These are phyloP conservation scores for Castanea sativa DNA, from an alignment of 306 rosid genomes.

Conservation along the genomic window DNA sequence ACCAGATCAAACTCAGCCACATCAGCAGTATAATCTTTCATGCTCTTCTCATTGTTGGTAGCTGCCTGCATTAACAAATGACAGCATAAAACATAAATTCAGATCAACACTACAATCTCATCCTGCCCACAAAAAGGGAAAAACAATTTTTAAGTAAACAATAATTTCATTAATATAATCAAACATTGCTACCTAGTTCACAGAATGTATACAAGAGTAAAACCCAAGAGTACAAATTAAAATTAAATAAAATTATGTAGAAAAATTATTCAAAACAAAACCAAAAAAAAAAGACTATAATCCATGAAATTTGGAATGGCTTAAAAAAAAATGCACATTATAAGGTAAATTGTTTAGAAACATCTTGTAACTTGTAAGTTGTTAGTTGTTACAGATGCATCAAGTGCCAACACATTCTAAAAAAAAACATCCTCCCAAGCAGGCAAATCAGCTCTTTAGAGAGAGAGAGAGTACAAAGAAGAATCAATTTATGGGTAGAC, in stretches of 20 bases:
- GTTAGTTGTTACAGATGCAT: not conserved
- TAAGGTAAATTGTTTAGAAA: not conserved
- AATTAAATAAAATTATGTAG: too few species aligned
- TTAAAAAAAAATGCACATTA: not conserved
- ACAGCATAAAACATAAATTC: constrained; percentile 23
- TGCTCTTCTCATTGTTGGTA: constrained; percentile 47
- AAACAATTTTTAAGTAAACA: too few species aligned
- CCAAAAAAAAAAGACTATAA: not conserved
- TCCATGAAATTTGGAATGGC: not conserved
- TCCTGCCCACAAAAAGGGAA: not conserved
- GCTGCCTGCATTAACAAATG: constrained; percentile 55
- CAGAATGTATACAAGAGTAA: too few species aligned
- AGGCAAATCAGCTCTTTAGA: not conserved
- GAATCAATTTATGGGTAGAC: not conserved
- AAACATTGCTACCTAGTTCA: too few species aligned
- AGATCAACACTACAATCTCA: not conserved
- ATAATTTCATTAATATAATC: too few species aligned
- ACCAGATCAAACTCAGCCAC: constrained; percentile 95
- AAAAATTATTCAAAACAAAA: too few species aligned
- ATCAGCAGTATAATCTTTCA: constrained; percentile 48
- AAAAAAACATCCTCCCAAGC: not conserved
- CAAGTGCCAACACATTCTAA: not conserved
- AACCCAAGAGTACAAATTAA: too few species aligned
- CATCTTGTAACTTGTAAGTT: not conserved
- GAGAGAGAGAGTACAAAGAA: not conserved